Evolutionary conservation across 805 yeast genomes (phyloP), one percentile per base, ranked within the genome.

Genomic region (Yamadazyma nakazawae): DNA sequence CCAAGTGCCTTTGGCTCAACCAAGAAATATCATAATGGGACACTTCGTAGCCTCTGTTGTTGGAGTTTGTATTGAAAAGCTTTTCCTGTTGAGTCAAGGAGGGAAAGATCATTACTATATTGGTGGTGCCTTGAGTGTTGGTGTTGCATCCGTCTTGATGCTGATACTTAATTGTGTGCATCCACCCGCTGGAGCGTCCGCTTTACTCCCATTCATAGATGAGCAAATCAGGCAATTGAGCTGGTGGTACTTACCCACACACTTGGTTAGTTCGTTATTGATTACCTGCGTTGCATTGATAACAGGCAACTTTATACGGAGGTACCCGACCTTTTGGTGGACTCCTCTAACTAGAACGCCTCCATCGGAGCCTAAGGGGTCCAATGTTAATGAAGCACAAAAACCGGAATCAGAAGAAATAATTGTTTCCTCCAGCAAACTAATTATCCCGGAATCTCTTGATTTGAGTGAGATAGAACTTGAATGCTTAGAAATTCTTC

Each of bases 121-220:
- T 8, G 70, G 75, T 14, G 88, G 82, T 2, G 83, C 84, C 0
- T 56, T 83, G 26, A 67, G 81, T 34, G 84, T 81, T 7, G 83
- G 75, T 0, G 48, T 79, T 5, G 55, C 84, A 1, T 75, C 83
- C 8, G 80, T 78, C 10, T 60, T 65, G 2, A 81, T 81, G 85
- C 62, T 76, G 12, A 50, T 80, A 0, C 60, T 73, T 5, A 80
- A 80, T 50, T 75, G 82, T 48, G 77, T 81, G 1, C 88, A 84
- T 58, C 89, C 89, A 0, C 89, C 89, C 0, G 82, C 84, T 1
- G 89, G 89, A 2, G 88, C 88, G 1, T 74, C 84, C 9, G 87
- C 88, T 0, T 56, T 83, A 32, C 61, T 83, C 8, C 85, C 88
- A 0, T 62, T 74, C 1, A 55, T 76, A 0, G 83, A 80, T 43